Conservation (phyloP, 2,329 filamentous ascomycete genomes). For the Phoma sp. region DNA sequence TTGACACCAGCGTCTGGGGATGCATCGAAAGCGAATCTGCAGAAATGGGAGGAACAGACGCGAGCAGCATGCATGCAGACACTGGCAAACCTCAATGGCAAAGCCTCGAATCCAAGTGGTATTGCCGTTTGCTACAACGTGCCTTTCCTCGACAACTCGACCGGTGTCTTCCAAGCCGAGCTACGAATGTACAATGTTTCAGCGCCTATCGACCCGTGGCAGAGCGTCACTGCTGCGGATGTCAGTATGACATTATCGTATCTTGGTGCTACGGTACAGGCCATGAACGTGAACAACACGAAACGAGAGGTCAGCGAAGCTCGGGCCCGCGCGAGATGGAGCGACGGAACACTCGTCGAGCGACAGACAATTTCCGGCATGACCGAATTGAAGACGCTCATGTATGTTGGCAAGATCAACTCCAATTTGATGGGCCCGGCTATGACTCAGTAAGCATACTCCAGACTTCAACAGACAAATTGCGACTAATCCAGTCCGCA, state of each 20-base stretch:
- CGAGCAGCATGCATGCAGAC: constrained; percentile 63
- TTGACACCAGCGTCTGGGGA: constrained; percentile 45
- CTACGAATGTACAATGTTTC: constrained; percentile 75
- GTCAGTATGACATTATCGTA: constrained; percentile 53
- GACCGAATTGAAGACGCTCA: constrained; percentile 64
- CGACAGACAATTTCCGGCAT: constrained; percentile 38
- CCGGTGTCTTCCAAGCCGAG: constrained; percentile 78
- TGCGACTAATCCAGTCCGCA: constrained; percentile 40
- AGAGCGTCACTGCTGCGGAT: constrained; percentile 47
- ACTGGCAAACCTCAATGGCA: constrained; percentile 60
- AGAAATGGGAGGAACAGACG: constrained; percentile 48
- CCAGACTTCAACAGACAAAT: background rate
- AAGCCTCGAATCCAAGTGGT: constrained; percentile 74
- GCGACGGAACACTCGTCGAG: constrained; percentile 36
- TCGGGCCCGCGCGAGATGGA: constrained; percentile 18
- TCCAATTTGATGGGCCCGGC: constrained; percentile 58
- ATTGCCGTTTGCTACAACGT: constrained; percentile 85
- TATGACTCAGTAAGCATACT: constrained; percentile 65
- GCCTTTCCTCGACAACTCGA: constrained; percentile 69
- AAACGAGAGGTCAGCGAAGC: constrained; percentile 41
- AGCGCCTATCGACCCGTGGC: constrained; percentile 59
- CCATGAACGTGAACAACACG: constrained; percentile 42
- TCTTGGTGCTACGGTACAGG: constrained; percentile 50
- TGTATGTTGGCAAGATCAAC: constrained; percentile 74
- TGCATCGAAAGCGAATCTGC: constrained; percentile 37